A percentile compares a stretch with the other conserved stretches of the same genome.
These are phyloP conservation scores for Cyberlindnera bimundalis DNA, from an alignment of 805 yeast genomes.

Conservation along the genomic window DNA sequence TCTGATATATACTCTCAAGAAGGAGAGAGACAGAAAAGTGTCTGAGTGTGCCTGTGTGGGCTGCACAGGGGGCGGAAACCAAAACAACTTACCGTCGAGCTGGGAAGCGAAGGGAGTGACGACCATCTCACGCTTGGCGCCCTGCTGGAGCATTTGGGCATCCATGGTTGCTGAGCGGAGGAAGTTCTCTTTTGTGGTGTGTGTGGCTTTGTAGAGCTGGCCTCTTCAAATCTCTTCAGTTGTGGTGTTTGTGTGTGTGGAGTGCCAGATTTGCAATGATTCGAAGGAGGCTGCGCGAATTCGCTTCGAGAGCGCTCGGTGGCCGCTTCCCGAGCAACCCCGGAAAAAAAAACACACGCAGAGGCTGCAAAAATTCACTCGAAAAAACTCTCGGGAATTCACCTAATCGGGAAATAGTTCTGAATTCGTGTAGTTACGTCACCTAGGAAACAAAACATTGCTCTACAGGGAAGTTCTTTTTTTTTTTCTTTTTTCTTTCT, in stretches of 20 bases:
- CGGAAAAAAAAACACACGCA: conserved; percentile 1
- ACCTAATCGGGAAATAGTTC: conserved; percentile 2
- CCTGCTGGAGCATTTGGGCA: conserved; percentile 3
- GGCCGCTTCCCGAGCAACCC: conserved; percentile 11
- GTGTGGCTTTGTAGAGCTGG: not conserved
- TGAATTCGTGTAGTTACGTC: no score
- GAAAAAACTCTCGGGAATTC: not conserved
- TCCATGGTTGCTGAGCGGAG: conserved; percentile 4
- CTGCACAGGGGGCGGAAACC: not conserved
- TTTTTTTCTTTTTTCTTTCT: no score
- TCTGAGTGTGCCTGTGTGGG: no score
- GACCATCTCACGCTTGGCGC: conserved; percentile 13
- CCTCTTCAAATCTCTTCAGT: not conserved
- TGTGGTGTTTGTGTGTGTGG: conserved; percentile 3
- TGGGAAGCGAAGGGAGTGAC: conserved; percentile 17
- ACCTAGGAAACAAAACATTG: not conserved
- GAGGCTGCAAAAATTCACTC: not conserved
- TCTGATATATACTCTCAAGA: not conserved
- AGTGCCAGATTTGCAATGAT: conserved; percentile 5
- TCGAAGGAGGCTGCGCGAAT: conserved; percentile 6
- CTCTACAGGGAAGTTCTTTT: not conserved
- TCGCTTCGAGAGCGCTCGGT: not conserved
- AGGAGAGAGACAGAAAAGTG: not conserved
- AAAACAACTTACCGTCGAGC: conserved; percentile 17
- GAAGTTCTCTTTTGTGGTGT: not conserved